Evolutionary conservation across 192 early-diverging fungal species (phyloP).

Genomic region (Backusella mclennaniae): DNA sequence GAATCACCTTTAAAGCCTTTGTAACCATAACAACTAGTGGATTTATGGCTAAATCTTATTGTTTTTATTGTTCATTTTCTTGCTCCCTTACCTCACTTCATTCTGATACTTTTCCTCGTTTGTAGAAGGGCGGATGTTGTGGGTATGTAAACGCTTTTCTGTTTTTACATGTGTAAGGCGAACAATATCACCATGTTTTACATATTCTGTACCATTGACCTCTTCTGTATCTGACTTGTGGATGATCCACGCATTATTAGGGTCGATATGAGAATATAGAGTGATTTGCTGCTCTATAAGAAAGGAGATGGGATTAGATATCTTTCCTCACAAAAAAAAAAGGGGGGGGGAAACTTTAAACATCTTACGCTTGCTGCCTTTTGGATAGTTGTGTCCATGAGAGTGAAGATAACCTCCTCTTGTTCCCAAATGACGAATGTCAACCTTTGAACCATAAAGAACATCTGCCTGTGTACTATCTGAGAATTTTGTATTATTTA

Average conservation of each 20-base stretch:
- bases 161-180: constrained; percentile 68
- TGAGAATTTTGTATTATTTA: constrained; percentile 30
- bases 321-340: neutral
- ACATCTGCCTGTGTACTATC: constrained; percentile 48
- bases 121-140: constrained; percentile 66
- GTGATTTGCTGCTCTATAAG: constrained; percentile 74
- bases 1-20: constrained; percentile 79
- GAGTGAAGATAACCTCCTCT: constrained; percentile 84
- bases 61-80: neutral
- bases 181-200: constrained; percentile 75
- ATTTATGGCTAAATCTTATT: neutral
- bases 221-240: constrained; percentile 39
- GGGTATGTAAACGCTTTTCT: constrained; percentile 65
- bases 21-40: constrained; percentile 59
- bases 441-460: constrained; percentile 66
- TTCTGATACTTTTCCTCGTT: constrained; percentile 74
- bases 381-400: constrained; percentile 69
- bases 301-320: neutral
- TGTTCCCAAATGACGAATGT: constrained; percentile 72
- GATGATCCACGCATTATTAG: constrained; percentile 84
- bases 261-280: constrained; percentile 79
- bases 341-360: neutral
- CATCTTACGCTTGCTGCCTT: constrained; percentile 71
- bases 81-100: constrained; percentile 54
- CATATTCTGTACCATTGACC: constrained; percentile 48